These are phyloP conservation scores for Diplodia seriata DNA, from an alignment of 2,329 filamentous ascomycete genomes.

Conservation along the genomic window DNA sequence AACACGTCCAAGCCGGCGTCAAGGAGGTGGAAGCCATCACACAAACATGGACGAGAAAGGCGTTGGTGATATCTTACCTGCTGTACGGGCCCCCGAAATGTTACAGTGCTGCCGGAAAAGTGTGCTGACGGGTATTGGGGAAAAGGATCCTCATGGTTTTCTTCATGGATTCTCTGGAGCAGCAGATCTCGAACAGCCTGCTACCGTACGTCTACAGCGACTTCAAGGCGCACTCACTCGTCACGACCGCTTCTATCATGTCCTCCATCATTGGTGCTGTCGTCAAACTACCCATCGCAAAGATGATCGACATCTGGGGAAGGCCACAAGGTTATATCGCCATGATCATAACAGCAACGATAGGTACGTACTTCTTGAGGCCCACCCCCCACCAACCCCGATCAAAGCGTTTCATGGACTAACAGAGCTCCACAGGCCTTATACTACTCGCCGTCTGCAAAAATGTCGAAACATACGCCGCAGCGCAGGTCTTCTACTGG, in stretches of 20 bases:
- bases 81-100: neutral
- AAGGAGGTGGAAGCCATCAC: conserved; percentile 19
- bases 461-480: conserved; percentile 67
- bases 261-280: conserved; percentile 64
- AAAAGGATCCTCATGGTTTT: conserved; percentile 53
- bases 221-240: conserved; percentile 61
- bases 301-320: conserved; percentile 71
- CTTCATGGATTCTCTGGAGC: conserved; percentile 53
- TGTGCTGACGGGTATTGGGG: neutral
- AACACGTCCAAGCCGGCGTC: conserved; percentile 5
- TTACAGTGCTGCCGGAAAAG: neutral
- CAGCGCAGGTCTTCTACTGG: conserved; percentile 68
- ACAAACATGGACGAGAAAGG: neutral
- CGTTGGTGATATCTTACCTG: conserved; percentile 12
- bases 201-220: conserved; percentile 57
- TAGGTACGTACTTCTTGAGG: conserved; percentile 44
- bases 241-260: conserved; percentile 62
- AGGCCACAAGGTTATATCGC: conserved; percentile 68
- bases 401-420: neutral
- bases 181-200: conserved; percentile 38
- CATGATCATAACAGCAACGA: conserved; percentile 59
- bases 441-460: conserved; percentile 68
- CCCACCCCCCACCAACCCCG: neutral
- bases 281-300: conserved; percentile 70
- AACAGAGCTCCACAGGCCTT: neutral